Conservation (phyloP, 225 moss, liverwort and hornwort species). For the Pleurozium schreberi region DNA sequence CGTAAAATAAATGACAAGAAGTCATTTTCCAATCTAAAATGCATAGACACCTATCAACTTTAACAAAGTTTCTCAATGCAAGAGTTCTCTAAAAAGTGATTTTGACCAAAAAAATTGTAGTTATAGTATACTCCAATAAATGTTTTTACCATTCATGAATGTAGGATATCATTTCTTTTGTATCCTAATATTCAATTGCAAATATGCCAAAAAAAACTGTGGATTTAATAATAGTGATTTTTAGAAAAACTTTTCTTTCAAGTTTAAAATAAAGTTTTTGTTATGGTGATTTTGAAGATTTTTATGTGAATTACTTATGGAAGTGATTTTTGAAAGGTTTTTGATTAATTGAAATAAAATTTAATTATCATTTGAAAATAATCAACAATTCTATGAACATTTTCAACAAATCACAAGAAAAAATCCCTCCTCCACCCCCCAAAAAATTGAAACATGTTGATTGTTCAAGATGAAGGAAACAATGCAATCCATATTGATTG, state of each 20-base stretch:
- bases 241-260: not conserved
- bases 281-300: not conserved
- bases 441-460: not conserved
- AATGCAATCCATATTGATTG: not conserved
- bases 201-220: not conserved
- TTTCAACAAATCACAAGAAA: not conserved
- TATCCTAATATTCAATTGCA: not conserved
- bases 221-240: not conserved
- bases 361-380: rapidly evolving
- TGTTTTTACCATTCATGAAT: not conserved
- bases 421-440: too few relatives aligned
- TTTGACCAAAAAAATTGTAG: not conserved
- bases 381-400: not conserved
- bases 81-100: not conserved
- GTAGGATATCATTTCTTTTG: not conserved
- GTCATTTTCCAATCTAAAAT: too few relatives aligned
- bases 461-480: not conserved
- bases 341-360: not conserved
- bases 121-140: not conserved
- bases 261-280: not conserved
- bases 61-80: not conserved
- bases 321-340: not conserved
- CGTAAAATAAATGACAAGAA: not conserved
- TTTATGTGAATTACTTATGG: not conserved
- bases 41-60: not conserved